Base-by-base conservation (phyloP, 768 basidiomycete species). In the Ephemerocybe angulata region DNA sequence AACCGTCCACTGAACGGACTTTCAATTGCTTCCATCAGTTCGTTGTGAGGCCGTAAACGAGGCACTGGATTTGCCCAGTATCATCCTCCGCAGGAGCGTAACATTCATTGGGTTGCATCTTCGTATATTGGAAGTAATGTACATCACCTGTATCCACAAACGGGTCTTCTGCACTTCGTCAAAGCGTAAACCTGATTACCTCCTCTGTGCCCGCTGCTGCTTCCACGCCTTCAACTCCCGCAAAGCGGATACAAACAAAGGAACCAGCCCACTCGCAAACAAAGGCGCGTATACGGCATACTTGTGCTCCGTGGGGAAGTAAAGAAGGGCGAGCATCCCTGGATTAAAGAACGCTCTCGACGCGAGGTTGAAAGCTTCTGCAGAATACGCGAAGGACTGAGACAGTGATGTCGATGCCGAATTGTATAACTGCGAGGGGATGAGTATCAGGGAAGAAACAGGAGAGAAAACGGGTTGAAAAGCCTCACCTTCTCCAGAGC, bases 221-320 rank as follows among this genome's bases (percentile, higher is more conserved):
- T 74, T 74, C 88, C 88, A 92, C 0, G 79, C 81, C 37, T 75
- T 64, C n/a, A 89, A 50, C 68, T 96, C 94, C 65, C 84, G 80
- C 22, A 91, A 58, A 11, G 87, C 76, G 1, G 90, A 84, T 2
- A 90, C 85, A 10, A 93, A 56, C 51, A 98, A 68, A 4, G 95
- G 94, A 27, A 95, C 87, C 2, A 90, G 77, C 6, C 93, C 81
- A 46, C 93, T 94, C 2, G 92, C 96, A 67, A 99, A 98, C 30
- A 99, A 71, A 0, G 97, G 96, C 0, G 92, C 87, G 68, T 98
- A 98, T 8, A 99, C 93, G 2, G 95, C 95, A 67, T 93, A 95
- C 66, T 90, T 98, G 75, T 98, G 97, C 66, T 98, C 97, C 19
- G 93, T 87, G 21, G 97, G 97, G 72, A 98, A 98, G 70, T 99